Percentiles rank a stretch among this genome's conserved stretches.
Conservation (phyloP, 2,329 filamentous ascomycete genomes). For the Didymella keratinophila region DNA sequence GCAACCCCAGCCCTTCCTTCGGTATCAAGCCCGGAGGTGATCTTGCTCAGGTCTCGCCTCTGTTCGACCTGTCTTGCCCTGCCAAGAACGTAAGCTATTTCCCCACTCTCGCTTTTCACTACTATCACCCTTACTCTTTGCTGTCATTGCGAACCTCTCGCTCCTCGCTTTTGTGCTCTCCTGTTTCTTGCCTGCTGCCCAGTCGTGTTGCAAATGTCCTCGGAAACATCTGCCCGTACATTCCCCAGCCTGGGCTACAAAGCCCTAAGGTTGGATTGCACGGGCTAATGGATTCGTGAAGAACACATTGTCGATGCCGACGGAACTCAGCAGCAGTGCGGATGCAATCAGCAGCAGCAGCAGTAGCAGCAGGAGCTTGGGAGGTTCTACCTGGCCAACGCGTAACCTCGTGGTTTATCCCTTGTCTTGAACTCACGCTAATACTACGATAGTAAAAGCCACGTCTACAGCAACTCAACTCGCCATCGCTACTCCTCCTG, state of each 20-base stretch:
- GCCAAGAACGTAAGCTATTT: constrained; percentile 41
- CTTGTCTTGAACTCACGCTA: not conserved
- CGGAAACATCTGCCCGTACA: constrained; percentile 23
- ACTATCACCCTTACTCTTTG: constrained; percentile 31
- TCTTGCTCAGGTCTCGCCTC: constrained; percentile 38
- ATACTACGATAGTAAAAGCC: constrained; percentile 3
- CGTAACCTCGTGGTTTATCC: not conserved
- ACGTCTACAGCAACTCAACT: constrained; percentile 23
- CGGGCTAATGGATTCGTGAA: constrained; percentile 41
- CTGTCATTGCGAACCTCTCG: constrained; percentile 32
- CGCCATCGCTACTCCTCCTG: constrained; percentile 18
- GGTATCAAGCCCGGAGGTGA: constrained; percentile 67
- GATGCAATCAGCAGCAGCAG: constrained; percentile 16
- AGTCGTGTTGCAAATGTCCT: constrained; percentile 21
- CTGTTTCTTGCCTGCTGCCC: constrained; percentile 23
- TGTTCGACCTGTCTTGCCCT: constrained; percentile 50
- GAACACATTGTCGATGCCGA: constrained; percentile 17
- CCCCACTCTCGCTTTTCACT: constrained; percentile 22
- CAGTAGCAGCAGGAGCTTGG: constrained; percentile 22
- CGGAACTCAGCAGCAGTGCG: constrained; percentile 21
- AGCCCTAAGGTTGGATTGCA: constrained; percentile 30
- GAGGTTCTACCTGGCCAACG: constrained; percentile 3
- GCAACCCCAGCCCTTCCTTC: constrained; percentile 72
- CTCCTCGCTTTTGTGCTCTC: constrained; percentile 26
- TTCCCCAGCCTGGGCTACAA: constrained; percentile 19